These are phyloP conservation scores for Tilletia caries DNA, from an alignment of 1,284 basidiomycete species.

Conservation along the genomic window DNA sequence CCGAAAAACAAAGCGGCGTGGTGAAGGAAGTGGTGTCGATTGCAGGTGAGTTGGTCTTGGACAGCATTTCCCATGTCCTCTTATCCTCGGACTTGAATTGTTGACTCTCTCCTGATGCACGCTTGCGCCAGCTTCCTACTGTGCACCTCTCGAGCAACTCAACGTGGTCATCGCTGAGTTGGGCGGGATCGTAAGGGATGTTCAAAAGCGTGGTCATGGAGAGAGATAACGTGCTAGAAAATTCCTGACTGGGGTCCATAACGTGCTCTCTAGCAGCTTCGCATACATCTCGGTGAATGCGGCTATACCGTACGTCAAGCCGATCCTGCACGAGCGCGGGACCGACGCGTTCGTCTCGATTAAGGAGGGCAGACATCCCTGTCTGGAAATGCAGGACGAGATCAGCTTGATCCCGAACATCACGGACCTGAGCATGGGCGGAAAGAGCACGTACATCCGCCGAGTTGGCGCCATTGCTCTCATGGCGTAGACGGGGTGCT, in stretches of 20 bases:
- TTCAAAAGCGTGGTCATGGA: neutral
- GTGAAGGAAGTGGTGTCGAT: constrained; percentile 92
- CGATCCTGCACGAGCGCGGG: constrained; percentile 56
- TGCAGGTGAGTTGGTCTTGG: constrained; percentile 64
- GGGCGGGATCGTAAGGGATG: constrained; percentile 69
- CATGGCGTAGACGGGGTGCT: constrained; percentile 92
- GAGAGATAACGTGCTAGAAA: no score
- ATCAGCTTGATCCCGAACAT: constrained; percentile 93
- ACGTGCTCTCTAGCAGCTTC: constrained; percentile 61
- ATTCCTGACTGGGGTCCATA: neutral
- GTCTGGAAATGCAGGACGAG: constrained; percentile 93
- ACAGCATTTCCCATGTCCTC: no score
- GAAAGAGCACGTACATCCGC: constrained; percentile 46
- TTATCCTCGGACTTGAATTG: no score
- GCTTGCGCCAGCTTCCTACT: constrained; percentile 60
- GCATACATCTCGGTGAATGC: constrained; percentile 85
- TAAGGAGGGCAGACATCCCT: constrained; percentile 70
- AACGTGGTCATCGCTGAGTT: constrained; percentile 83
- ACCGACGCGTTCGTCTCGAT: constrained; percentile 29
- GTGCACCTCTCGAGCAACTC: constrained; percentile 81
- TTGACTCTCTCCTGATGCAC: no score
- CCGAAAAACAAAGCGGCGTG: constrained; percentile 71
- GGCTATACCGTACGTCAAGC: constrained; percentile 81
- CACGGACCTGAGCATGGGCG: constrained; percentile 59
- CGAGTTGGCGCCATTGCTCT: constrained; percentile 87